These are phyloP conservation scores for Glarea lozoyensis DNA, from an alignment of 495 filamentous ascomycete species.

Conservation along the genomic window DNA sequence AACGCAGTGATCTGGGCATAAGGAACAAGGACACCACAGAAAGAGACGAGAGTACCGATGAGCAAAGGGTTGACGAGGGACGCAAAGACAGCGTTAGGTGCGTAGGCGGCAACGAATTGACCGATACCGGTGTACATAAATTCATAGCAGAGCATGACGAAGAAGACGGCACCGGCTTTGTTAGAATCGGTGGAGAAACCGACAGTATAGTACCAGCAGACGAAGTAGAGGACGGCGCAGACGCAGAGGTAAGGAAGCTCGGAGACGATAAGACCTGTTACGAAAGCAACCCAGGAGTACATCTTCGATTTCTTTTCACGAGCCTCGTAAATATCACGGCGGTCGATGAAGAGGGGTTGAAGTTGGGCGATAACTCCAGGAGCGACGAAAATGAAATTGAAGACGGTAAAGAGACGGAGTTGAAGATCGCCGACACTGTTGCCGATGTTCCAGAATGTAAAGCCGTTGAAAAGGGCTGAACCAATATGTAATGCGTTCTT, in stretches of 20 bases:
- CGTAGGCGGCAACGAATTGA: slow-evolving; percentile 45
- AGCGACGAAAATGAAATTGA: slow-evolving; percentile 29
- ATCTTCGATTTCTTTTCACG: slow-evolving; percentile 67
- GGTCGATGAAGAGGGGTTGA: slow-evolving; percentile 60
- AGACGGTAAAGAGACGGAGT: slow-evolving; percentile 28
- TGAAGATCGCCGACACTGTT: slow-evolving; percentile 25
- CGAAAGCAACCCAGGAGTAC: slow-evolving; percentile 59
- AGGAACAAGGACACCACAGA: slow-evolving; percentile 47
- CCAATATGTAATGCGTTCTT: slow-evolving; percentile 33
- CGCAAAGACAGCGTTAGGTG: slow-evolving; percentile 45
- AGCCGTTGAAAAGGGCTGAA: slow-evolving; percentile 43
- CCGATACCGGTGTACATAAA: slow-evolving; percentile 39
- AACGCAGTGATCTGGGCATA: slow-evolving; percentile 41
- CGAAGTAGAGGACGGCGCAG: slow-evolving; percentile 47
- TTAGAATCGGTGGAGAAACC: slow-evolving; percentile 35
- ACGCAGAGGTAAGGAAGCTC: slow-evolving; percentile 54
- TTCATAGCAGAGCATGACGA: slow-evolving; percentile 39
- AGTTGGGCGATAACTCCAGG: slow-evolving; percentile 35
- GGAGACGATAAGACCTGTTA: slow-evolving; percentile 40
- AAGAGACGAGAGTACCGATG: slow-evolving; percentile 41
- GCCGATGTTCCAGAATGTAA: slow-evolving; percentile 31
- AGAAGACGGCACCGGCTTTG: slow-evolving; percentile 33
- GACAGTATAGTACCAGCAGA: slow-evolving; percentile 51
- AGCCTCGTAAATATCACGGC: slow-evolving; percentile 61
- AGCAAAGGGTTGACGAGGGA: slow-evolving; percentile 45